A percentile compares a stretch with the other conserved stretches of the same genome.
Evolutionary conservation across 1,139 yeast genomes (phyloP).

Genomic region (Taphrina flavorubra): DNA sequence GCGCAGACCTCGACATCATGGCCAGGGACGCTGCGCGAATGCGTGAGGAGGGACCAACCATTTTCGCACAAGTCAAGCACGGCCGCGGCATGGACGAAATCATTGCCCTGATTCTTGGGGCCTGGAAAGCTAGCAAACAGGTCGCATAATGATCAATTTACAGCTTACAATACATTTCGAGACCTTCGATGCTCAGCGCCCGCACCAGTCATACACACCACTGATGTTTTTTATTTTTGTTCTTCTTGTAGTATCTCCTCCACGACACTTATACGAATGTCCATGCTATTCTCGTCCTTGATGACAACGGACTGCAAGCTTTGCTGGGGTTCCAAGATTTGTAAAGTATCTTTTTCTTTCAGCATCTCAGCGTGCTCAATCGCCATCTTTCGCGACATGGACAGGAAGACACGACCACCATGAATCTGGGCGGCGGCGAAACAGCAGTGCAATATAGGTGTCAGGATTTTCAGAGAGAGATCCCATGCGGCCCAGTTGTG

Average conservation of each 20-base stretch:
- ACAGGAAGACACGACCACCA: slow-evolving; percentile 27
- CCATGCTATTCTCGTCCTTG: background rate
- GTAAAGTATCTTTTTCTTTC: background rate
- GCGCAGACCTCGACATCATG: slow-evolving; percentile 43
- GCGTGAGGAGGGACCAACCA: slow-evolving; percentile 44
- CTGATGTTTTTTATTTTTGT: background rate
- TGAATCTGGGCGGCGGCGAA: slow-evolving; percentile 30
- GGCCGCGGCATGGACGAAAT: slow-evolving; percentile 43
- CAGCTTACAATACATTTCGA: background rate
- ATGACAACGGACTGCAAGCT: background rate
- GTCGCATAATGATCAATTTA: background rate
- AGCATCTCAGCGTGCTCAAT: slow-evolving; percentile 13
- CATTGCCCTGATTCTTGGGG: slow-evolving; percentile 41
- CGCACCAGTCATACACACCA: background rate
- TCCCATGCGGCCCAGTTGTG: slow-evolving; percentile 25
- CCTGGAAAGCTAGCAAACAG: slow-evolving; percentile 28
- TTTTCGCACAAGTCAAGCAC: slow-evolving; percentile 43
- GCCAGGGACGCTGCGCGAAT: slow-evolving; percentile 43
- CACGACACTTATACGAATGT: background rate
- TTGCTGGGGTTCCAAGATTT: background rate
- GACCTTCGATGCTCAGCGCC: background rate
- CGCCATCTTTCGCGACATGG: slow-evolving; percentile 31
- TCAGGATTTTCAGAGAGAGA: slow-evolving; percentile 20
- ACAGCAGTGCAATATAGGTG: slow-evolving; percentile 27
- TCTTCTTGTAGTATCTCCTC: slow-evolving; percentile 6